These are phyloP conservation scores for Aspergillus pseudoterreus DNA, from an alignment of 2,329 filamentous ascomycete genomes.

Conservation along the genomic window DNA sequence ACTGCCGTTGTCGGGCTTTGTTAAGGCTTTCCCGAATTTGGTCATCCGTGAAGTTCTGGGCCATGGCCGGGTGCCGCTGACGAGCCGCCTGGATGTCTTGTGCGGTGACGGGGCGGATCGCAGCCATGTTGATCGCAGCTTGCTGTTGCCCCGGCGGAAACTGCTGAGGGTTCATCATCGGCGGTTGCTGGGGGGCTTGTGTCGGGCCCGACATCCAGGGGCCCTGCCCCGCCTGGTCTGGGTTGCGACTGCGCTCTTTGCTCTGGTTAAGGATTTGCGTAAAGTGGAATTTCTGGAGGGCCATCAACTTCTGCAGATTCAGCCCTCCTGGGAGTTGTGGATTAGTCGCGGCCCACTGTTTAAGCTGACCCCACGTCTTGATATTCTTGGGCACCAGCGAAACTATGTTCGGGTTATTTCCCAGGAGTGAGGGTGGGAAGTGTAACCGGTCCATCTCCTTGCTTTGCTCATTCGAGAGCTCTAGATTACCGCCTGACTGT, in stretches of 20 bases:
- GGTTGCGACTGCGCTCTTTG: conserved; percentile 21
- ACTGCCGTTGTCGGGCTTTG: conserved; percentile 34
- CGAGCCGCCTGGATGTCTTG: conserved; percentile 37
- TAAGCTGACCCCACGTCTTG: conserved; percentile 56
- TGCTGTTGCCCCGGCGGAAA: conserved; percentile 28
- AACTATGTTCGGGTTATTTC: conserved; percentile 26
- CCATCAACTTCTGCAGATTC: conserved; percentile 38
- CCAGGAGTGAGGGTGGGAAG: conserved; percentile 37
- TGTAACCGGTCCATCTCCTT: conserved; percentile 40
- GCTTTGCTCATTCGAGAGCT: conserved; percentile 40
- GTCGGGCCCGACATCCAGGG: conserved; percentile 20
- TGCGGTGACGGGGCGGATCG: conserved; percentile 32
- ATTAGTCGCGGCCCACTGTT: conserved; percentile 50
- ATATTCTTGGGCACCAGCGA: conserved; percentile 47
- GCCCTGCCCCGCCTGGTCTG: conserved; percentile 22
- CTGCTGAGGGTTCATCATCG: conserved; percentile 28
- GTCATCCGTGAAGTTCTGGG: conserved; percentile 39
- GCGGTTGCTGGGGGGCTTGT: conserved; percentile 23
- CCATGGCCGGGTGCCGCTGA: conserved; percentile 30
- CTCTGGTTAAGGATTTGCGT: conserved; percentile 33
- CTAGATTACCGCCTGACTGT: conserved; percentile 28
- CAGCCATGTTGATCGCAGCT: conserved; percentile 23
- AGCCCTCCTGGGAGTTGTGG: conserved; percentile 39
- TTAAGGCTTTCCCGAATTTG: conserved; percentile 37
- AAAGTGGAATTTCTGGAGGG: conserved; percentile 44